These are phyloP conservation scores for Epichloe scottii DNA, from an alignment of 2,329 filamentous ascomycete genomes.

Conservation along the genomic window DNA sequence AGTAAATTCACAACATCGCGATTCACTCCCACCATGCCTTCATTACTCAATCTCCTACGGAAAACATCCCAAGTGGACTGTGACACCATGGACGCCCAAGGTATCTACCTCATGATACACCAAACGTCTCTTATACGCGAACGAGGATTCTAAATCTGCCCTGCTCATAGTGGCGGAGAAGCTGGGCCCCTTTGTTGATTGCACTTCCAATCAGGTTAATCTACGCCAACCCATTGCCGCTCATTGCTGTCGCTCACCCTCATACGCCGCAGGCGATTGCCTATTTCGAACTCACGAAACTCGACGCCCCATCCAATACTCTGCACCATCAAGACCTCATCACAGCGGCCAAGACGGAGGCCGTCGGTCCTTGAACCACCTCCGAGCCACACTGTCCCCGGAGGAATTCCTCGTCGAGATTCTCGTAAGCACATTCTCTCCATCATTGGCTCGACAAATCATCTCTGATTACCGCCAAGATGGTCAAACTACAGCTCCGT, in stretches of 20 bases:
- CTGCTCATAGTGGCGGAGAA: neutral
- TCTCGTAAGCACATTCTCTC: constrained; percentile 24
- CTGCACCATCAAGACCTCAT: constrained; percentile 18
- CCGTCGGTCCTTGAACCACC: constrained; percentile 7
- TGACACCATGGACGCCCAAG: constrained; percentile 23
- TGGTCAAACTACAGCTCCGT: constrained; percentile 40
- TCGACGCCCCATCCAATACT: constrained; percentile 7
- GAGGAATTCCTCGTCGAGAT: constrained; percentile 43
- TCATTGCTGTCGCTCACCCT: neutral
- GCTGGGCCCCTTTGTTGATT: constrained; percentile 24
- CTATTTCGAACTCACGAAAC: constrained; percentile 18
- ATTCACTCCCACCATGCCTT: constrained; percentile 10
- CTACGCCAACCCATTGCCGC: too few species aligned
- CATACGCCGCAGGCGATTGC: constrained; percentile 19
- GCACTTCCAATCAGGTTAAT: constrained; percentile 23
- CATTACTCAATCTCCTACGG: constrained; percentile 16
- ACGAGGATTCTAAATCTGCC: constrained; percentile 5
- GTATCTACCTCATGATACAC: constrained; percentile 12
- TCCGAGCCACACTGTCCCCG: constrained; percentile 13
- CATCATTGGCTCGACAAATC: accelerated
- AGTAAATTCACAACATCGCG: too few species aligned
- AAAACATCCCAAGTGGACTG: constrained; percentile 20
- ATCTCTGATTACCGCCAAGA: constrained; percentile 23
- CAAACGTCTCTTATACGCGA: neutral
- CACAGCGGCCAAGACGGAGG: constrained; percentile 14